These are phyloP conservation scores for Geotrichum aggregatum DNA, from an alignment of 1,139 yeast species.

Conservation along the genomic window DNA sequence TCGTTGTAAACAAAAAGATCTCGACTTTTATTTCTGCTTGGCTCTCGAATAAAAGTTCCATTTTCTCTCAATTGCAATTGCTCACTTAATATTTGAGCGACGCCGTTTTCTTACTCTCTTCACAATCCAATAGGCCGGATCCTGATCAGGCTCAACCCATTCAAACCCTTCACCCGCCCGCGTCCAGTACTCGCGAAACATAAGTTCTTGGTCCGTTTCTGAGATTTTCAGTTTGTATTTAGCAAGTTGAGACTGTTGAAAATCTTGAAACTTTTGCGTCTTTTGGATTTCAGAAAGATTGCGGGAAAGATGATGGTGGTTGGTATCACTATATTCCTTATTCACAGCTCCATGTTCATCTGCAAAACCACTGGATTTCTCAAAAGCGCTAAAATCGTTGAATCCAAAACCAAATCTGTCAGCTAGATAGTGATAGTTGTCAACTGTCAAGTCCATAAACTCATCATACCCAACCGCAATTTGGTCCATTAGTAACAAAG, in stretches of 20 bases:
- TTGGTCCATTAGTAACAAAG: slow-evolving; percentile 6
- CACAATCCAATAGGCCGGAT: slow-evolving; percentile 50
- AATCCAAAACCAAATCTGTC: too few species aligned
- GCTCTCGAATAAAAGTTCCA: too few species aligned
- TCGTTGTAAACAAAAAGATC: too few species aligned
- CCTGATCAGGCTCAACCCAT: slow-evolving; percentile 80
- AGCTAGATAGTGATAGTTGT: slow-evolving; percentile 19
- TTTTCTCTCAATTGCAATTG: too few species aligned
- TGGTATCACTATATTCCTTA: too few species aligned
- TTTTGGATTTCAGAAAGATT: not conserved
- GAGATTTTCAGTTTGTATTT: slow-evolving; percentile 9
- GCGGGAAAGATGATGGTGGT: too few species aligned
- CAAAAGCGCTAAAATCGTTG: not conserved
- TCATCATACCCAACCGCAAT: slow-evolving; percentile 19
- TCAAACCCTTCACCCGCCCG: slow-evolving; percentile 69
- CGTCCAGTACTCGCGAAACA: slow-evolving; percentile 66
- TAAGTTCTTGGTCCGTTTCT: slow-evolving; percentile 17
- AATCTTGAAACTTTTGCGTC: not conserved
- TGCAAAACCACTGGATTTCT: too few species aligned
- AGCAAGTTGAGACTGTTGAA: slow-evolving; percentile 9
- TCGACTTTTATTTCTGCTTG: too few species aligned
- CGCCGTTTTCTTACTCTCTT: not conserved
- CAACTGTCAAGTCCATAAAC: slow-evolving; percentile 20
- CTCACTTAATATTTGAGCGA: too few species aligned
- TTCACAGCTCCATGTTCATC: too few species aligned